Base-by-base conservation (phyloP, 2,329 filamentous ascomycete species). In the Exophiala aquamarina region DNA sequence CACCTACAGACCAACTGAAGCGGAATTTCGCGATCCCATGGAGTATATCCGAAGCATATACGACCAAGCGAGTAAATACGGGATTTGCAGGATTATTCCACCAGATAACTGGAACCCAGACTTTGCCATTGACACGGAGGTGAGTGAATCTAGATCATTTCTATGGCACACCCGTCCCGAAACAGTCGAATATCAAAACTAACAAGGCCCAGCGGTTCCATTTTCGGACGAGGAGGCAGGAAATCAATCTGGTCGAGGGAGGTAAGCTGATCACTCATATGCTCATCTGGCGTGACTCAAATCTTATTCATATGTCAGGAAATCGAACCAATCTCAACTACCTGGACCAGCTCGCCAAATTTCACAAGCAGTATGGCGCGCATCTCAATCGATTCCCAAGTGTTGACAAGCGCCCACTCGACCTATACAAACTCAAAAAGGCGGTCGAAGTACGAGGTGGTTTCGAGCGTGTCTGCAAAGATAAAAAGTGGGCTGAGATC, bases 401-500 rank as follows among this genome's bases (percentile, higher is more conserved):
- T 63, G 93, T 98, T 50, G 93, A 98, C 70, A 98, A 98, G 72
- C 90, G 95, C 49, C 93, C 93, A 0, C 79, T 98, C 41, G 93
- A 98, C 63, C 76, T 98, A 13, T 98, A 95, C 71, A 89, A 92
- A 60, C 74, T 98, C 50, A 97, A 97, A 68, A 97, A 97, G 65
- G 92, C 92, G 1, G 93, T 98, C 28, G 93, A 97, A 65, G 86
- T 89, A 21, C 83, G 93, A 53, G 93, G 93, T 37, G 93, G 93
- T 3, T 98, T 98, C 60, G 91, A 96, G 45, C 88, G 88, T 63
- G 93, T 98, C 35, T 98, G 93, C 77, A 96, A 95, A 69, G 79
- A 86, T 46, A 98, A 98, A 72, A 97, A 97, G 72, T 98, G 93
- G 93, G 93, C 93, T 13, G 93, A 98, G 68, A 97, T 98, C 59